Evolutionary conservation across 73 alveolate species (phyloP), one percentile per base, ranked within the genome.

Genomic region (Paramecium pentaurelia): DNA sequence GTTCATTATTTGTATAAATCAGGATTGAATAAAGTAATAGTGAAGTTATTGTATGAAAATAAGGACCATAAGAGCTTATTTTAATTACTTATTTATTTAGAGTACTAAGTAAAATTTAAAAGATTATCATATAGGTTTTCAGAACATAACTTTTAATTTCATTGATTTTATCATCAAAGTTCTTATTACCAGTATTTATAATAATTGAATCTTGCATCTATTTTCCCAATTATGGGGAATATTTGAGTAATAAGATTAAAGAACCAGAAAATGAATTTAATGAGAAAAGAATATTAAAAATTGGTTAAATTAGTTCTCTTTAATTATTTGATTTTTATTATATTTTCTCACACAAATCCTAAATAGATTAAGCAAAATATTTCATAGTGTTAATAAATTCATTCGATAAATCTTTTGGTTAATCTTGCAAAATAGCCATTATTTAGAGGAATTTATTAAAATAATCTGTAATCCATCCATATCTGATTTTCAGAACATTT

Each of bases 121-220:
- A 44, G 8, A 71, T 73, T 34, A 58, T 59, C 47, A 58, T 45
- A 42, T 89, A 89, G 1, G 64, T 22, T 47, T 89, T 89, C 18
- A 89, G 44, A 22, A 71, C 27, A 28, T 45, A 64, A 22, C 84
- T 7, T 51, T 89, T 89, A 10, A 89, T 40, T 49, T 77, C 88
- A 89, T 89, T 89, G 8, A 83, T 60, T 42, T 30, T 25, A 30
- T 44, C 36, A 89, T 89, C 94, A 16, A 71, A 71, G 22, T 6
- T 25, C 3, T 7, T 1, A 12, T 47, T 28, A 4, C 94, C 94
- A 28, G 91, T 37, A 22, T 71, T 27, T n/a, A 84, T 30, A 2
- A 89, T 89, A 6, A 89, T 40, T 4, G 60, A 44, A 45, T 89
- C 60, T 44, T 89, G n/a, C 18, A 71, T 89, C 34, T 89, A 71